Evolutionary conservation across 208 protist species (phyloP), one percentile per base, ranked within the genome.

Genomic region (Spongospora subterranea): DNA sequence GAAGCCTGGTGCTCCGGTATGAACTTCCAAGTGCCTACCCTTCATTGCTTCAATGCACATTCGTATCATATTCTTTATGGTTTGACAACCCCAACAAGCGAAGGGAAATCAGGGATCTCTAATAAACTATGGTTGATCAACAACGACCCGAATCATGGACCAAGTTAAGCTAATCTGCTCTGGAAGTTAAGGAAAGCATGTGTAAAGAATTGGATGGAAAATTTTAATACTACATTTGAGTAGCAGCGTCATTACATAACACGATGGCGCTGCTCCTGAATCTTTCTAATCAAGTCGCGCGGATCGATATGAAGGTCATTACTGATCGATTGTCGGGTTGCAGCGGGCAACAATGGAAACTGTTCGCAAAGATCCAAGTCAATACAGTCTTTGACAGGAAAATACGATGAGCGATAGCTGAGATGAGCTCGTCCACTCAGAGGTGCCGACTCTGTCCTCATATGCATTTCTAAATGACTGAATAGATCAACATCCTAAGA

Each of bases 401-500:
- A 89, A 45, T 89, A 89, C 29, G 46, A 6, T 20, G 88, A 89
- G 17, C 88, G 6, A 89, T 89, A 89, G 32, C 38, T 40, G n/a
- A 89, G 46, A 65, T 89, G 88, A 32, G 46, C 29, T 6, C 88
- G 46, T 38, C 88, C 88, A 65, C 88, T 29, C 11, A 89, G 54
- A 20, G 88, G 32, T 35, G 88, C 17, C 11, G 54, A 6, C n/a
- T 89, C 50, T 65, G 32, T 38, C 29, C 88, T 60, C 13, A 89
- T 65, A 32, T 89, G 46, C 88, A 89, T 89, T 65, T 89, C 88
- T n/a, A 89, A 45, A 39, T 60, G 54, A 13, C 32, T 45, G 54
- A 89, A 89, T 17, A 89, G n/a, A 76, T 89, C 88, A 1, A 89
- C 88, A 45, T 89, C 54, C 88, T 89, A n/a, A 89, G 6, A 35